A percentile compares a stretch with the other conserved stretches of the same genome.
Conservation (phyloP, 2,329 filamentous ascomycete genomes). For the Hysterium pulicare region DNA sequence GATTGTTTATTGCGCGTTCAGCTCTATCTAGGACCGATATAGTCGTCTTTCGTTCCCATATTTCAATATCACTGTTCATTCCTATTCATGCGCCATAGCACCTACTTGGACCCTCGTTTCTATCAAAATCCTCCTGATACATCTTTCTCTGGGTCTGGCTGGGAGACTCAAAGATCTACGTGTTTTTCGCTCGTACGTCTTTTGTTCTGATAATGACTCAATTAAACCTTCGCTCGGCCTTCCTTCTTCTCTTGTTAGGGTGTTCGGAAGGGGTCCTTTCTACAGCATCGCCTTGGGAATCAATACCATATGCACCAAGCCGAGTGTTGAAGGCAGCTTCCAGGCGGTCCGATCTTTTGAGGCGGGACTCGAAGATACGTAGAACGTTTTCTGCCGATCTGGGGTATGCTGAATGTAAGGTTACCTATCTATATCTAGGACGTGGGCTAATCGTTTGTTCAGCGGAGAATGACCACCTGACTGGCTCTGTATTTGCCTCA, state of each 20-base stretch:
- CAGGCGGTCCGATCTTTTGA: slow-evolving; percentile 21
- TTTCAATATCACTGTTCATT: too few species aligned
- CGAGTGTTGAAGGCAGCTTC: slow-evolving; percentile 32
- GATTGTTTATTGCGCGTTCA: too few species aligned
- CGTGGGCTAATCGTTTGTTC: slow-evolving; percentile 4
- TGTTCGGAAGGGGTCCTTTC: not conserved
- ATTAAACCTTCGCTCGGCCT: too few species aligned
- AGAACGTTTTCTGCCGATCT: slow-evolving; percentile 26
- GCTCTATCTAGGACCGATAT: too few species aligned
- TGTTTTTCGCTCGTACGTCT: too few species aligned
- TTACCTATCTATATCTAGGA: not conserved
- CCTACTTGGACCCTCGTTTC: too few species aligned
- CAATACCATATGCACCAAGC: slow-evolving; percentile 5
- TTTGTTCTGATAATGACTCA: too few species aligned
- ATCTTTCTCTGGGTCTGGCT: too few species aligned
- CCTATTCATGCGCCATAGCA: too few species aligned
- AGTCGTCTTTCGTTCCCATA: too few species aligned
- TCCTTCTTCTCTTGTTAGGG: not conserved
- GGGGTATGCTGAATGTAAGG: slow-evolving; percentile 33
- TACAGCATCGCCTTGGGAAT: not conserved
- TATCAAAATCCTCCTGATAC: too few species aligned
- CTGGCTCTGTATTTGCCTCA: slow-evolving; percentile 30
- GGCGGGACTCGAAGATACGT: slow-evolving; percentile 22
- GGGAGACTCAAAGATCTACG: too few species aligned
- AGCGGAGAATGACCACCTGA: slow-evolving; percentile 22